These are phyloP conservation scores for Heteromeles arbutifolia DNA, from an alignment of 306 rosid genomes.

Conservation along the genomic window DNA sequence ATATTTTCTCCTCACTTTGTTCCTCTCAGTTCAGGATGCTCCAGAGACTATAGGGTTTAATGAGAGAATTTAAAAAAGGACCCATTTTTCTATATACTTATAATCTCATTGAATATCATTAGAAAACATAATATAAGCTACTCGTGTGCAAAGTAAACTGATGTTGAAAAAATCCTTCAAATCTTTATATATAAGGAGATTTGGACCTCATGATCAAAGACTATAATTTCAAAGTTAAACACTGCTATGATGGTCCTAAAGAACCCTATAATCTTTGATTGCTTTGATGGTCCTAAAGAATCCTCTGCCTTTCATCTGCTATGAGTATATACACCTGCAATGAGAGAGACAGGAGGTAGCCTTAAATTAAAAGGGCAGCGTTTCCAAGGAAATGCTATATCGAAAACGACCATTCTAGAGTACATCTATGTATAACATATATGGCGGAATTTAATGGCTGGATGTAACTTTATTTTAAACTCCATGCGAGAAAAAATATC, in stretches of 20 bases:
- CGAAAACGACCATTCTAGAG: too few relatives aligned
- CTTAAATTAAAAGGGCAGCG: background rate
- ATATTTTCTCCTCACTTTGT: too few relatives aligned
- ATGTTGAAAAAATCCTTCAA: background rate
- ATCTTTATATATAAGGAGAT: background rate
- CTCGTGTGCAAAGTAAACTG: background rate
- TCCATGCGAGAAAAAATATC: background rate
- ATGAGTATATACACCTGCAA: background rate
- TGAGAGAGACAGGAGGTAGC: background rate
- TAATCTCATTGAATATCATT: background rate
- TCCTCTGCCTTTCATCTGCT: background rate
- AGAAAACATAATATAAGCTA: background rate
- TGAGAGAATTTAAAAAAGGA: too few relatives aligned
- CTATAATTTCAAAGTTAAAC: background rate
- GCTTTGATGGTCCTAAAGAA: background rate
- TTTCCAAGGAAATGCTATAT: background rate
- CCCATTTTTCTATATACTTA: background rate
- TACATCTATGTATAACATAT: too few relatives aligned
- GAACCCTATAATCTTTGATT: background rate
- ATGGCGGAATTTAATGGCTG: too few relatives aligned
- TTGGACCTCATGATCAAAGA: background rate
- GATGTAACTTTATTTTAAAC: too few relatives aligned
- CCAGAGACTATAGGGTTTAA: too few relatives aligned
- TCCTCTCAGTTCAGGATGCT: too few relatives aligned
- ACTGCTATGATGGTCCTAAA: too few relatives aligned